phyloP scores from a whole-genome alignment of 148 eudicot species.

The Fagopyrum esculentum region DNA sequence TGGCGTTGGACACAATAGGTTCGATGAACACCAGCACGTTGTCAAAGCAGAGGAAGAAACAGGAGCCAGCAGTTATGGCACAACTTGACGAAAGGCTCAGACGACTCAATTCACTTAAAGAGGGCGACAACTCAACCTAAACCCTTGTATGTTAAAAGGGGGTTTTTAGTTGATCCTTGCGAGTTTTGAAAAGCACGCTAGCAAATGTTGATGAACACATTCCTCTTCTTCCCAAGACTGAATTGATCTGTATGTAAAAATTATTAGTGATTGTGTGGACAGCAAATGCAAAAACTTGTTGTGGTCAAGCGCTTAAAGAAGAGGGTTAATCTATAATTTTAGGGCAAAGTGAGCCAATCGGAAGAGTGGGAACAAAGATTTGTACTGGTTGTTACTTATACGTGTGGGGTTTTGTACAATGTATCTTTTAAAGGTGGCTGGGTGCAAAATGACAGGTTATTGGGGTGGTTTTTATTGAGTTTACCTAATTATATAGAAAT shows the following conservation, averaged over 20 bases:
- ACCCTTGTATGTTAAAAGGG: neutral
- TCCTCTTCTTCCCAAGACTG: neutral
- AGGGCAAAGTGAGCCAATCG: too few species aligned
- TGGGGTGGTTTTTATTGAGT: too few species aligned
- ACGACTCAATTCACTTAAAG: constrained; percentile 53
- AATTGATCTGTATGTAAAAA: neutral
- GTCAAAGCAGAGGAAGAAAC: constrained; percentile 92
- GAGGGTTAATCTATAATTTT: too few species aligned
- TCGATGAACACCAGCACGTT: constrained; percentile 69
- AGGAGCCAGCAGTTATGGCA: constrained; percentile 92
- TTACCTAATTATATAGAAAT: too few species aligned
- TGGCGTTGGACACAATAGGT: constrained; percentile 84
- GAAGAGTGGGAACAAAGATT: too few species aligned
- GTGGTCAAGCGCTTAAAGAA: neutral
- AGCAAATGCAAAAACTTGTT: neutral
- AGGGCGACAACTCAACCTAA: neutral
- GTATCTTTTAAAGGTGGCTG: too few species aligned
- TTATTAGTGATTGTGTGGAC: neutral
- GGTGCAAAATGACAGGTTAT: too few species aligned
- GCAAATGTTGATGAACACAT: too few species aligned
- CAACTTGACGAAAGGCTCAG: constrained; percentile 79
- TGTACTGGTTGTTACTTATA: too few species aligned
- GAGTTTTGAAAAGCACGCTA: too few species aligned
- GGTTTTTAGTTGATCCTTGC: too few species aligned
- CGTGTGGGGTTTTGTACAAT: too few species aligned